Base-by-base conservation (phyloP, 2,329 filamentous ascomycete species). In the Colletotrichum magnum region DNA sequence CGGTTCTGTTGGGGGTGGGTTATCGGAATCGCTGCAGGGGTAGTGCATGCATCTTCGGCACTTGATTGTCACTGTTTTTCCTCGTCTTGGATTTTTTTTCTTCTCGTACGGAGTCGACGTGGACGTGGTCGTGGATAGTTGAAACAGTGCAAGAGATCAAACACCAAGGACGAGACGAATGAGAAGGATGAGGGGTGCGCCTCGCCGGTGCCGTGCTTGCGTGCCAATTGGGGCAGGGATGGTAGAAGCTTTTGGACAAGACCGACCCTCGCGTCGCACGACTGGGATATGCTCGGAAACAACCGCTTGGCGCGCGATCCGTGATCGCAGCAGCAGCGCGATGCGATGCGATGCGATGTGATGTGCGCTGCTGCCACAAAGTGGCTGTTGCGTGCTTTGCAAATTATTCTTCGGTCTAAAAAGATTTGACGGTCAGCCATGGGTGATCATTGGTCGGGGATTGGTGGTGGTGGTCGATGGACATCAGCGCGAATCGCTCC, bases 251-350 rank as follows among this genome's bases (percentile, higher is more conserved):
- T 61, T 69, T 69, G 66, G 41, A 59, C 61, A 69, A 65, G 66
- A 56, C 66, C 66, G 66, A 59, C 54, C 41, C 66, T 68, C 66
- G 66, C 66, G 61, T 68, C 61, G 61, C 54, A 68, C 61, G 66
- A 69, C 66, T 58, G 45, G 66, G 66, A 69, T 69, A 54, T 18
- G 13, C 41, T 65, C 48, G 66, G 66, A 69, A 69, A 69, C 66
- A 69, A 65, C 61, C 66, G 61, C 66, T 69, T 65, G 66, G 66
- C 65, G 48, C 54, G 61, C 66, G 58, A 69, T 69, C 61, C 66
- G 61, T 65, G 66, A 59, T 59, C 54, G 60, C 43, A 21, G 47
- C 18, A 21, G 47, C 13, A 15, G 41, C 41, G 41, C 32, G 32
- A 36, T 36, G 32, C 32, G 32, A 36, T 36, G 32, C 32, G 28